Conservation (phyloP, 148 eudicot genomes). For the Heliamphora exappendiculata region DNA sequence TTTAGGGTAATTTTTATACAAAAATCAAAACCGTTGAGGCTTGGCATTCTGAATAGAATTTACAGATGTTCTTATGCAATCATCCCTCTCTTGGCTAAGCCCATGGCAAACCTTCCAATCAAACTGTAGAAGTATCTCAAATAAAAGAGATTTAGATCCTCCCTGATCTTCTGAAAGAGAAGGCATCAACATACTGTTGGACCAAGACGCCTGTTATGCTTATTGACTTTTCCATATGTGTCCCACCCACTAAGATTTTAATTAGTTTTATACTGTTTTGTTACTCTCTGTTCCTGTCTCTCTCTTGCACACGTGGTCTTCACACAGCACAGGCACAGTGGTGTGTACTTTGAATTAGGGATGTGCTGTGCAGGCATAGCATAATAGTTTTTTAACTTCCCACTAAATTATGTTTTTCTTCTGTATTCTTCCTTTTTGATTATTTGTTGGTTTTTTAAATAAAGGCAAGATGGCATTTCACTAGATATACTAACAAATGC, state of each 20-base stretch:
- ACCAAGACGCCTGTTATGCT: slow-evolving; percentile 4
- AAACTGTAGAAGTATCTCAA: not conserved
- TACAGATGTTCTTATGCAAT: not conserved
- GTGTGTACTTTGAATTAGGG: not conserved
- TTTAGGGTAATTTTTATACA: not conserved
- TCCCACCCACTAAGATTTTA: not conserved
- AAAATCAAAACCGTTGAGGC: not conserved
- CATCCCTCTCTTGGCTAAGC: not conserved
- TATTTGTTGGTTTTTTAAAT: not conserved
- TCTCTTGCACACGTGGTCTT: not conserved
- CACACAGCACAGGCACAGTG: not conserved
- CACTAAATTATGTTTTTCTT: not conserved
- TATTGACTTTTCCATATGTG: not conserved
- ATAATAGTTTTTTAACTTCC: not conserved
- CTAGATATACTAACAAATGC: not conserved
- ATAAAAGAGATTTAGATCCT: not conserved
- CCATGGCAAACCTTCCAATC: not conserved
- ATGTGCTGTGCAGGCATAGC: not conserved
- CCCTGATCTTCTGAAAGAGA: not conserved
- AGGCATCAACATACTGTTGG: not conserved
- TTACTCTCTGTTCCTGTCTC: not conserved
- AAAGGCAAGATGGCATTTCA: not conserved
- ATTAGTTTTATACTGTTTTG: not conserved
- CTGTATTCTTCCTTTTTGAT: not conserved
- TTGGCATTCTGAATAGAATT: not conserved